These are phyloP conservation scores for Xylaria arbuscula DNA, from an alignment of 2,329 filamentous ascomycete species.

Conservation along the genomic window DNA sequence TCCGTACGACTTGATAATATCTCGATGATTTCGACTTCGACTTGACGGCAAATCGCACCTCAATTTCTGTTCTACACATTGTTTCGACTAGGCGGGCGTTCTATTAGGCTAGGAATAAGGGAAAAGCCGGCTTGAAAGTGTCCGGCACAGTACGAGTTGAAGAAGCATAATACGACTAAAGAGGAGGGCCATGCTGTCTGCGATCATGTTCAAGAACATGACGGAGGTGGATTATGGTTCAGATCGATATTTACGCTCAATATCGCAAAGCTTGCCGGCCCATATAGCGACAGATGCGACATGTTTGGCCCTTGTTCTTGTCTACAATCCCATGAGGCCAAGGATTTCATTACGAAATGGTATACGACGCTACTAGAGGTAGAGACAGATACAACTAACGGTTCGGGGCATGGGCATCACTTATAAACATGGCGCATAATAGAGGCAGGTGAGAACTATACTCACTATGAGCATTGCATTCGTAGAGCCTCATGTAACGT, in stretches of 20 bases:
- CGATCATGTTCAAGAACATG: conserved; percentile 13
- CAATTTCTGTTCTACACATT: conserved; percentile 40
- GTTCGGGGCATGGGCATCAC: conserved; percentile 20
- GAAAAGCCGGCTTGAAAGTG: conserved; percentile 30
- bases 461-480: conserved; percentile 23
- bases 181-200: conserved; percentile 12
- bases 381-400: conserved; percentile 27
- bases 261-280: conserved; percentile 7
- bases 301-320: conserved; percentile 15
- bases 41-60: conserved; percentile 45
- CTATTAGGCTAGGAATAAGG: conserved; percentile 36
- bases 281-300: conserved; percentile 21
- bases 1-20: conserved; percentile 48
- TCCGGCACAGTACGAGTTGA: conserved; percentile 21
- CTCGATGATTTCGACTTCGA: conserved; percentile 37
- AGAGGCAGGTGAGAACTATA: conserved; percentile 19
- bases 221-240: conserved; percentile 5
- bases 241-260: not conserved
- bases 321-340: conserved; percentile 26
- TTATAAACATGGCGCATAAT: conserved; percentile 30
- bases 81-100: conserved; percentile 39
- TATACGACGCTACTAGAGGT: conserved; percentile 37
- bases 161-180: conserved; percentile 18
- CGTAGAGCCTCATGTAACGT: conserved; percentile 20
- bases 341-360: conserved; percentile 37